These are phyloP conservation scores for Phialemoniopsis sp. DNA, from an alignment of 2,329 filamentous ascomycete species.

Conservation along the genomic window DNA sequence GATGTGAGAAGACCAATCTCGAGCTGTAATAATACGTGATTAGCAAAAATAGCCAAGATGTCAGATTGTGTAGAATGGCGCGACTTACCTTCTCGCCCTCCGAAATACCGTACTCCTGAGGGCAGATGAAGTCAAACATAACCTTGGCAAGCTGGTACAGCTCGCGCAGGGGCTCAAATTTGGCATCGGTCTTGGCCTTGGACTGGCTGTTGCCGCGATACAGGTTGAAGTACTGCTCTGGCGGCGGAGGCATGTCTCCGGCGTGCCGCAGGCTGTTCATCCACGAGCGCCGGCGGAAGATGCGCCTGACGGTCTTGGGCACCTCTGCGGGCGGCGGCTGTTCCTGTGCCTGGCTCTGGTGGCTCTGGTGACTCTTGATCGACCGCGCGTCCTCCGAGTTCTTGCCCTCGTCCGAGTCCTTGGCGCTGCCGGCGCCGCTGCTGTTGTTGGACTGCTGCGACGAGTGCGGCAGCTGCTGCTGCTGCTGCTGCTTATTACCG, in stretches of 20 bases:
- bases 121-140: constrained; percentile 96
- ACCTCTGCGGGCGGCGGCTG: constrained; percentile 2
- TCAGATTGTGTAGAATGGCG: not conserved
- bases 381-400: constrained; percentile 18
- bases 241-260: constrained; percentile 47
- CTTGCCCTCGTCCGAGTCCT: constrained; percentile 34
- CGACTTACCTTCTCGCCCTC: constrained; percentile 72
- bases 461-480: constrained; percentile 24
- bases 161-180: constrained; percentile 85
- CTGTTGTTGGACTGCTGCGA: too few species aligned
- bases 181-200: constrained; percentile 76
- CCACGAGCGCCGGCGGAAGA: constrained; percentile 60
- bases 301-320: constrained; percentile 34
- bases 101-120: constrained; percentile 95
- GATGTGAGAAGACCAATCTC: constrained; percentile 96
- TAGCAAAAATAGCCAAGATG: constrained; percentile 10
- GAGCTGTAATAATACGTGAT: constrained; percentile 47
- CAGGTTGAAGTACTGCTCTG: constrained; percentile 82
- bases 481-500: constrained; percentile 11
- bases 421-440: constrained; percentile 13
- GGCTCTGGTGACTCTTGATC: constrained; percentile 23
- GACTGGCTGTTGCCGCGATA: constrained; percentile 72
- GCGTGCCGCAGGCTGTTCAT: constrained; percentile 47
- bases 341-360: not conserved
- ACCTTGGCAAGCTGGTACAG: constrained; percentile 92